Conservation (phyloP, 2,329 filamentous ascomycete genomes). For the Xylariaceae sp. region DNA sequence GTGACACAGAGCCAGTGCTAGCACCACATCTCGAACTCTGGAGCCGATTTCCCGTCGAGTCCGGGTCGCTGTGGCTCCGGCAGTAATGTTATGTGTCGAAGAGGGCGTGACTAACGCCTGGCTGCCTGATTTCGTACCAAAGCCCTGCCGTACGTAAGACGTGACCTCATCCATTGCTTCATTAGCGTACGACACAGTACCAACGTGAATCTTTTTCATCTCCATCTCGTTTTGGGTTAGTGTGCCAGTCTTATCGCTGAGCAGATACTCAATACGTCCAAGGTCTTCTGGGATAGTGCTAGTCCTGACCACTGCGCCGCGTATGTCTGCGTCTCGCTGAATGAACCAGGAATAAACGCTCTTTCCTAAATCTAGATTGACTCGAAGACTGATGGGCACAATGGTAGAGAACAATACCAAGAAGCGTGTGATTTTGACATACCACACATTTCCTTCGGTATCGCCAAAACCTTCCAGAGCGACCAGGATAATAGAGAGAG, state of each 20-base stretch:
- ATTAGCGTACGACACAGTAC: conserved; percentile 96
- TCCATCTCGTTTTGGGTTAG: conserved; percentile 98
- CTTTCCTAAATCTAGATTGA: conserved; percentile 97
- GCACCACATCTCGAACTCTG: conserved; percentile 88
- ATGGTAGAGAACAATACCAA: conserved; percentile 98
- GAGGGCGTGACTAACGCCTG: conserved; percentile 75
- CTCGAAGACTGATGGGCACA: conserved; percentile 93
- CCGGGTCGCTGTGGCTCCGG: conserved; percentile 72
- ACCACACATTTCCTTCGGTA: conserved; percentile 76
- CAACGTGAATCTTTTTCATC: conserved; percentile 97
- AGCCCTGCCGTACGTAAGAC: conserved; percentile 84
- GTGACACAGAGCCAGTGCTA: conserved; percentile 92
- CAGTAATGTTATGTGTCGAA: conserved; percentile 68
- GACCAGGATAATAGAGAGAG: conserved; percentile 86
- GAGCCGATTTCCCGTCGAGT: conserved; percentile 93
- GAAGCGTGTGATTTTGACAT: conserved; percentile 97
- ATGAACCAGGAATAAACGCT: conserved; percentile 96
- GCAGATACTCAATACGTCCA: conserved; percentile 91
- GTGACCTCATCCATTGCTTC: conserved; percentile 98
- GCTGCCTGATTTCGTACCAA: conserved; percentile 58
- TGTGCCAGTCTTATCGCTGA: conserved; percentile 98
- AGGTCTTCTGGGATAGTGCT: conserved; percentile 98
- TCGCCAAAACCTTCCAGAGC: conserved; percentile 82
- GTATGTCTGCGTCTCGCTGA: conserved; percentile 86
- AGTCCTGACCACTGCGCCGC: conserved; percentile 90